Percentiles rank a stretch among this genome's conserved stretches.
These are phyloP conservation scores for Phaffomyces opuntiae DNA, from an alignment of 805 yeast species.

Conservation along the genomic window DNA sequence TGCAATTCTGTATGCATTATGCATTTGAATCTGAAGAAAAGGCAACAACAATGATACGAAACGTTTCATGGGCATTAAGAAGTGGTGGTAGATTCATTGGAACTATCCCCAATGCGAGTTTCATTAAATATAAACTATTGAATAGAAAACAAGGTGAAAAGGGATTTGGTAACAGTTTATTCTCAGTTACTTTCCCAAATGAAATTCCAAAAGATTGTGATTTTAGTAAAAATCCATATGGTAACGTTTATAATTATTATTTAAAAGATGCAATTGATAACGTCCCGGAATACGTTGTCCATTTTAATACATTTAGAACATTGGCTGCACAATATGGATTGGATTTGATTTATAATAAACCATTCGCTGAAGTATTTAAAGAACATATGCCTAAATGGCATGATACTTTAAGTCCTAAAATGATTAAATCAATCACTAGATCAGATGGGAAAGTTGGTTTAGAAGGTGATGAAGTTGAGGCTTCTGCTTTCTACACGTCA, in stretches of 20 bases:
- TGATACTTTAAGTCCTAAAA: slow-evolving; percentile 47
- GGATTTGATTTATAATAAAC: slow-evolving; percentile 62
- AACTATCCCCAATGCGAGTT: slow-evolving; percentile 89
- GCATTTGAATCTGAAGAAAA: slow-evolving; percentile 84
- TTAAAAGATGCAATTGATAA: slow-evolving; percentile 91
- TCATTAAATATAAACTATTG: slow-evolving; percentile 59
- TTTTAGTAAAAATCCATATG: slow-evolving; percentile 62
- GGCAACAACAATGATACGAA: slow-evolving; percentile 63
- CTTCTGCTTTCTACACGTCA: slow-evolving; percentile 75
- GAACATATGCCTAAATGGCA: slow-evolving; percentile 69
- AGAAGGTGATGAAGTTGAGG: slow-evolving; percentile 84
- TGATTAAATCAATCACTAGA: slow-evolving; percentile 63
- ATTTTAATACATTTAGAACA: slow-evolving; percentile 79
- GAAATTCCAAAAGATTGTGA: slow-evolving; percentile 71
- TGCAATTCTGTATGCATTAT: slow-evolving; percentile 92
- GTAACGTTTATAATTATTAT: slow-evolving; percentile 76
- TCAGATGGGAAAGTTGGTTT: slow-evolving; percentile 77
- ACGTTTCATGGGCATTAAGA: slow-evolving; percentile 67
- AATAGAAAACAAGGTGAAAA: slow-evolving; percentile 43
- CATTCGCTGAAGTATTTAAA: slow-evolving; percentile 76
- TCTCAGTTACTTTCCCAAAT: slow-evolving; percentile 73
- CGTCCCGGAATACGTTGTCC: slow-evolving; percentile 95
- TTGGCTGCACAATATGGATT: slow-evolving; percentile 80
- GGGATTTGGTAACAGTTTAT: slow-evolving; percentile 81
- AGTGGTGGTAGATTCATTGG: slow-evolving; percentile 89